Evolutionary conservation across 2,329 filamentous ascomycete species (phyloP).

Genomic region (Claviceps quebecensis): DNA sequence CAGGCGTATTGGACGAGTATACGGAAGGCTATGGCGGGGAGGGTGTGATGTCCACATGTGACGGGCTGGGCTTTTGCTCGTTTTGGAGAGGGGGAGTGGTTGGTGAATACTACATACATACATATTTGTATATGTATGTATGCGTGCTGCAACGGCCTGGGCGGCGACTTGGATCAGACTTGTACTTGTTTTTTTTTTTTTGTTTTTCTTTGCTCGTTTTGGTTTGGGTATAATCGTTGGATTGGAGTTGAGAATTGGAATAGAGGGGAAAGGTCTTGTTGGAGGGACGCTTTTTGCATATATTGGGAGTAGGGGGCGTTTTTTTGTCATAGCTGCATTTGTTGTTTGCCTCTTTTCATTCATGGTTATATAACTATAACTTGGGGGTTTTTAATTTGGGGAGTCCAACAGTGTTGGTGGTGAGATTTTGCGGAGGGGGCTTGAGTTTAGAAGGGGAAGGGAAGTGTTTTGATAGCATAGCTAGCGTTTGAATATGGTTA

Average conservation of each 20-base stretch:
- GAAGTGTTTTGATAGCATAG: conserved; percentile 7
- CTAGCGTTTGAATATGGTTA: conserved; percentile 1
- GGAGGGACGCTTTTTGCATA: not conserved
- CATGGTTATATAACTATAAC: not conserved
- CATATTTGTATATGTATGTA: no score
- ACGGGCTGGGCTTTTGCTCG: no score
- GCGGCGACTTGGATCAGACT: not conserved
- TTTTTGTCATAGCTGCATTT: not conserved
- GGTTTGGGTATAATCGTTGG: not conserved
- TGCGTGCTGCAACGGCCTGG: no score
- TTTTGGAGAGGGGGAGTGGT: no score
- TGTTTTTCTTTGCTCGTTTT: not conserved
- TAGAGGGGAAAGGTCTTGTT: not conserved
- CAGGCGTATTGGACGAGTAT: conserved; percentile 48
- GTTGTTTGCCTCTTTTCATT: not conserved
- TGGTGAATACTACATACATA: no score
- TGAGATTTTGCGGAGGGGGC: not conserved
- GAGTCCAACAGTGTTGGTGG: not conserved
- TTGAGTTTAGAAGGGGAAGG: not conserved
- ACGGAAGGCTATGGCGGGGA: conserved; percentile 31
- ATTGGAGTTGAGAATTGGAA: not conserved
- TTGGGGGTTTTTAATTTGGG: not conserved
- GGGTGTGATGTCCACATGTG: conserved; percentile 10
- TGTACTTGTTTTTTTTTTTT: not conserved
- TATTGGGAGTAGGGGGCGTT: not conserved